A percentile compares a stretch with the other conserved stretches of the same genome.
Conservation (phyloP, 2,329 filamentous ascomycete genomes). For the Aspergillus felis region DNA sequence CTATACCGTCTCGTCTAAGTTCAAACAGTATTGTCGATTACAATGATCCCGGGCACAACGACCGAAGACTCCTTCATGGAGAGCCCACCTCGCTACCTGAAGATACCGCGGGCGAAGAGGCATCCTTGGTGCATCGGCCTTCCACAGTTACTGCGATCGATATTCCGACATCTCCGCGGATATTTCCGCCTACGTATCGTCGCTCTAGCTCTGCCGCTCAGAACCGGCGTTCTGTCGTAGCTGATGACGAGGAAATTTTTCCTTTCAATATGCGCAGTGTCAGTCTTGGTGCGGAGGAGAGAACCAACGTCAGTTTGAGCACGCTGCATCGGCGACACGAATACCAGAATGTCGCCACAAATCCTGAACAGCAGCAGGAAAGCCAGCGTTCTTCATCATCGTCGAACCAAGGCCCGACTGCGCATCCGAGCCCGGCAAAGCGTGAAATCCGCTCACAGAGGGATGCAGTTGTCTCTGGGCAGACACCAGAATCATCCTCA, state of each 20-base stretch:
- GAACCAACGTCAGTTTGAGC: constrained; percentile 29
- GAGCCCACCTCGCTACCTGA: constrained; percentile 32
- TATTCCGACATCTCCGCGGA: constrained; percentile 46
- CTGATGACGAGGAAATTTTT: constrained; percentile 44
- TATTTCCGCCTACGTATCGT: constrained; percentile 38
- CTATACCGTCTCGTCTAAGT: constrained; percentile 87
- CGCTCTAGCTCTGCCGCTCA: constrained; percentile 45
- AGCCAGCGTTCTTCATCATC: constrained; percentile 15
- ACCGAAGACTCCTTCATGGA: constrained; percentile 25
- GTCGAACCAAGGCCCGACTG: constrained; percentile 17
- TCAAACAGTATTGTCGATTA: constrained; percentile 83
- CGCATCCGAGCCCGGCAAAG: constrained; percentile 13
- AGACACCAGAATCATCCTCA: constrained; percentile 25
- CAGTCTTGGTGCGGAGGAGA: constrained; percentile 43
- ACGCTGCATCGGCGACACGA: constrained; percentile 33
- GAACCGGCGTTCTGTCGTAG: constrained; percentile 29
- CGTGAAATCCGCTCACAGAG: constrained; percentile 20
- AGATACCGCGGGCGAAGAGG: constrained; percentile 35
- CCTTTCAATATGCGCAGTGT: constrained; percentile 45
- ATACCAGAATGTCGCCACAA: constrained; percentile 20
- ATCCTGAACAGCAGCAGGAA: constrained; percentile 13
- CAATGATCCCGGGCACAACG: constrained; percentile 37
- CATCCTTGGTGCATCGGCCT: constrained; percentile 27
- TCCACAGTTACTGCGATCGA: constrained; percentile 44
- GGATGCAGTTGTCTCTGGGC: constrained; percentile 19